Evolutionary conservation across 371 early-diverging fungal genomes (phyloP).

Genomic region (Rhizopus microsporus): DNA sequence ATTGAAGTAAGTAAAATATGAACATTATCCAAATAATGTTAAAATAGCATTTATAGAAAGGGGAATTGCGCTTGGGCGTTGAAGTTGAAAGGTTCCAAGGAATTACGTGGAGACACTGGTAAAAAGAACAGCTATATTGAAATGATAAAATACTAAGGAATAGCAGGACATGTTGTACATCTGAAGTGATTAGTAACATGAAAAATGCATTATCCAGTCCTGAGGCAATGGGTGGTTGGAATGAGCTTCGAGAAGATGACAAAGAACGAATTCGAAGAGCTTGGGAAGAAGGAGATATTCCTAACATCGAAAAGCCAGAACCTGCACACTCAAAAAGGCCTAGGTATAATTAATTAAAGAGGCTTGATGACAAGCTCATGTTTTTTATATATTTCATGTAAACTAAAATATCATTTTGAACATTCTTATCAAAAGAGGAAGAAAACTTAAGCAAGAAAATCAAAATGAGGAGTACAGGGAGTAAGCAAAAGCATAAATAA

Average conservation of each 20-base stretch:
- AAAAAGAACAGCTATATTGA: background rate
- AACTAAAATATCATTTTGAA: too few relatives aligned
- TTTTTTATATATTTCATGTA: background rate
- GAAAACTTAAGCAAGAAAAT: background rate
- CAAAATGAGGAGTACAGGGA: background rate
- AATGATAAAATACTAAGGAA: background rate
- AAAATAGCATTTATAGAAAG: conserved; percentile 10
- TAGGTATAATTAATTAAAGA: conserved; percentile 3
- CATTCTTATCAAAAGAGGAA: too few relatives aligned
- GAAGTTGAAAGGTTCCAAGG: conserved; percentile 13
- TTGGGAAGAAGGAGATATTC: conserved; percentile 22
- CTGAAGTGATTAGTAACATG: conserved; percentile 22
- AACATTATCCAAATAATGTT: background rate
- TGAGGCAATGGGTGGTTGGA: conserved; percentile 21
- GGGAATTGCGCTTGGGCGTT: conserved; percentile 25
- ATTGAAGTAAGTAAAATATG: conserved; percentile 9
- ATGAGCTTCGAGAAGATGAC: conserved; percentile 24
- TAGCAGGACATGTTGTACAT: conserved; percentile 24
- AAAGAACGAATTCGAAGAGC: conserved; percentile 16
- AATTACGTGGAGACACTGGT: conserved; percentile 30
- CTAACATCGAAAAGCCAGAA: conserved; percentile 14
- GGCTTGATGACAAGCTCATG: background rate
- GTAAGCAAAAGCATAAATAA: background rate
- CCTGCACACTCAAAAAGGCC: background rate
- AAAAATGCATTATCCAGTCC: background rate